phyloP scores from a whole-genome alignment of 1,284 basidiomycete species.

The Schizophyllum amplum region DNA sequence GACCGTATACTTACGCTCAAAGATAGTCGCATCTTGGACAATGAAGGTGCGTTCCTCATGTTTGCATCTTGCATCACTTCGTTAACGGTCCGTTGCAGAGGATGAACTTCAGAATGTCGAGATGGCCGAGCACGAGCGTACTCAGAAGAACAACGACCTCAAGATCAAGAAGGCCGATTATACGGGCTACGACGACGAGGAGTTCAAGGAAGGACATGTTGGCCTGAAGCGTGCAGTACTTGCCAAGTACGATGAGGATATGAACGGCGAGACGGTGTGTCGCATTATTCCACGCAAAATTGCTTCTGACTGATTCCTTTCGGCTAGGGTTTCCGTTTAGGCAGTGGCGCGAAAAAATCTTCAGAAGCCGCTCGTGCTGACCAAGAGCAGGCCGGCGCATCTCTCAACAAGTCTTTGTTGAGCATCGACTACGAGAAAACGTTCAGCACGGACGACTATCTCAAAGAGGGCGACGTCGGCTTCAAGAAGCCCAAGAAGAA shows the following conservation, averaged over 20 bases:
- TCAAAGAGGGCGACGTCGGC: slow-evolving; percentile 84
- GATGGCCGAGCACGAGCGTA: slow-evolving; percentile 79
- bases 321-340: slow-evolving; percentile 72
- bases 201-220: slow-evolving; percentile 67
- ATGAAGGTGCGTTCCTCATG: slow-evolving; percentile 58
- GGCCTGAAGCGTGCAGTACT: slow-evolving; percentile 82
- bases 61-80: not conserved
- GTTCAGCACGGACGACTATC: slow-evolving; percentile 82
- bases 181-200: slow-evolving; percentile 95
- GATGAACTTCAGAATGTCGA: slow-evolving; percentile 96
- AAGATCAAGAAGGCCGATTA: slow-evolving; percentile 90
- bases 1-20: slow-evolving; percentile 94
- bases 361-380: slow-evolving; percentile 30
- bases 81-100: slow-evolving; percentile 42
- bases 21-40: slow-evolving; percentile 89
- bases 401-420: slow-evolving; percentile 75
- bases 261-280: slow-evolving; percentile 67
- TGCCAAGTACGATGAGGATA: slow-evolving; percentile 90
- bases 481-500: slow-evolving; percentile 97
- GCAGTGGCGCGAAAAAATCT: slow-evolving; percentile 41
- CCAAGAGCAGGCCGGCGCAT: slow-evolving; percentile 40
- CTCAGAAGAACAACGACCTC: slow-evolving; percentile 71
- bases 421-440: slow-evolving; percentile 88
- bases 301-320: not conserved
- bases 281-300: not conserved